phyloP scores from a whole-genome alignment of 768 basidiomycete species.

The Tylopilus plumbeoviolaceoides region DNA sequence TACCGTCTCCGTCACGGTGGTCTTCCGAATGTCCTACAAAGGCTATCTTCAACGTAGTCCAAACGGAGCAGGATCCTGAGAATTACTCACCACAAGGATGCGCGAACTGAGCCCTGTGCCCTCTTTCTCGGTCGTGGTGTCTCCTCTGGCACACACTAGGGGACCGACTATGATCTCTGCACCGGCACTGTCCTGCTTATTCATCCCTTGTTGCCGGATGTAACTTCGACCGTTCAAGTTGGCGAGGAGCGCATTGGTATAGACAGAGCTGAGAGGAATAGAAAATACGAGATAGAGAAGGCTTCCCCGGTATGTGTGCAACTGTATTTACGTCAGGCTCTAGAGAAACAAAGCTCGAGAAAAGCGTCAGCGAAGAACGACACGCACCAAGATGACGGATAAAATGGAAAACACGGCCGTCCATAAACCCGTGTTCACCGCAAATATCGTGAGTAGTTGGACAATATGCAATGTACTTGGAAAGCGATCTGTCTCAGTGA shows the following conservation, averaged over 20 bases:
- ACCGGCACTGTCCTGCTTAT: accelerated
- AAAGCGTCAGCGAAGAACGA: not conserved
- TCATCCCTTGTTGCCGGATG: not conserved
- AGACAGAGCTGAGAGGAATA: slow-evolving; percentile 6
- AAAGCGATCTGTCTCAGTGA: not conserved
- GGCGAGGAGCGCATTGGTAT: slow-evolving; percentile 15
- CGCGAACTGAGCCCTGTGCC: not conserved
- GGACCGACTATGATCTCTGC: not conserved
- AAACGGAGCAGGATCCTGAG: not conserved
- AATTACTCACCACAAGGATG: not conserved
- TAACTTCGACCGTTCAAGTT: slow-evolving; percentile 12
- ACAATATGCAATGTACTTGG: slow-evolving; percentile 4
- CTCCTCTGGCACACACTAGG: too few relatives aligned
- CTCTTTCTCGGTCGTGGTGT: not conserved
- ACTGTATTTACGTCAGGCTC: not conserved
- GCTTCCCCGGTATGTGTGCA: not conserved
- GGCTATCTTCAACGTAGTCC: not conserved
- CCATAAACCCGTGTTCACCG: slow-evolving; percentile 35
- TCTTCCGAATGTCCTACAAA: not conserved
- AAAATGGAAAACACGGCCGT: slow-evolving; percentile 41
- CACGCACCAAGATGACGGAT: slow-evolving; percentile 4
- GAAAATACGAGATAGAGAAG: not conserved
- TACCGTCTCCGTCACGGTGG: not conserved
- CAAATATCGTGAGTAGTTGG: slow-evolving; percentile 9
- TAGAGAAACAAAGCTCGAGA: too few relatives aligned